Evolutionary conservation across 2,329 filamentous ascomycete species (phyloP), one percentile per base, ranked within the genome.

Genomic region (Dendrostoma leiphaemia): DNA sequence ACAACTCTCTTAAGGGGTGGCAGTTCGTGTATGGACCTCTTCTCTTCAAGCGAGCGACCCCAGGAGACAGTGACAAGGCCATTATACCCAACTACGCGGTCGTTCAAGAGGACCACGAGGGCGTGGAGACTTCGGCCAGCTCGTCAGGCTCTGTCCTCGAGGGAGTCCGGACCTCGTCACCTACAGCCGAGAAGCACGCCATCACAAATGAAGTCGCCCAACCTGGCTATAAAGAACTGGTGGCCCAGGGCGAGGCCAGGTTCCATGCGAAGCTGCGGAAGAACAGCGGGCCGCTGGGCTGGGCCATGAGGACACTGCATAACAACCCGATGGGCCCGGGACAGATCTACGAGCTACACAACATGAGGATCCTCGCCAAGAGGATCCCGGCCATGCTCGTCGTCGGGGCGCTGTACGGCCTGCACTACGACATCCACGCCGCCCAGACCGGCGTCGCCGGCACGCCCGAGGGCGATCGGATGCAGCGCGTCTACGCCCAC

Each of bases 391-490:
- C 90, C 48, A 79, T 80, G 70, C 67, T 89, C 58, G 77, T 84
- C 40, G 77, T 76, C 60, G 88, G 78, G 52, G 65, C 76, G 15
- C 80, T 91, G 48, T 93, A 93, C 67, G 90, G 90, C 69, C 67
- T 87, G 24, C 78, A 92, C 78, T 93, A 92, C 73, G 89, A 93
- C 62, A 93, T 92, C 64, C 89, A 92, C 77, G 79, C 82, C 46
- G 86, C 87, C 4, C 89, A 91, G 75, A 76, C 77, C 49, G 89
- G 89, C 65, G 79, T 90, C 41, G 66, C 76, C 12, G 88, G 88
- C 21, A 90, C 88, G 1, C 88, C 88, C 6, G 88, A 91, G 57
- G 89, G 88, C 55, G 73, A 73, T 32, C 86, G 89, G 58, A 90
- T 90, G 86, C 74, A 80, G 64, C 76, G 80, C 40, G 85, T 89